Evolutionary conservation across 2,329 filamentous ascomycete species (phyloP), one percentile per base, ranked within the genome.

Genomic region (Nigrospora osmanthi): DNA sequence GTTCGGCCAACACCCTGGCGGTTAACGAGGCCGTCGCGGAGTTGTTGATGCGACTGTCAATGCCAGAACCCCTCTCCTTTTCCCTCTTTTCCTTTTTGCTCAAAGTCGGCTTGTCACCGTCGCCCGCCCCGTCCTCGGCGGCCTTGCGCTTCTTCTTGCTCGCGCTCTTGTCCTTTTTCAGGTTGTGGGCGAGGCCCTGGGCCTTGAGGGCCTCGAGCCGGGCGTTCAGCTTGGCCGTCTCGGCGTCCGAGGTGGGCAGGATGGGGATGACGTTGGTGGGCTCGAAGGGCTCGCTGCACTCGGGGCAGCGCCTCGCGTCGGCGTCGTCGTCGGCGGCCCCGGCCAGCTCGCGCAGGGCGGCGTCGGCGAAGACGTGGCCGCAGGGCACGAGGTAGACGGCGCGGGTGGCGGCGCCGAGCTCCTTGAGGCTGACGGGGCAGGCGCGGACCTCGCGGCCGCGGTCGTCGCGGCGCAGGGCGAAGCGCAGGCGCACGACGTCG

Each of bases 381-480:
- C 93, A 98, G 0, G 93, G 93, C 5, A 97, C 87, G 3, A 98
- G 58, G 57, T 97, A 98, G 2, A 95, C 88, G 1, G 89, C 76
- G 64, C 85, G 91, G 14, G 84, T 82, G 6, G 75, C 74, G 0
- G 89, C 82, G 0, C 93, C 93, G 19, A 98, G 68, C 61, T 86
- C 83, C 61, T 94, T 95, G 56, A 86, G 80, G 2, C 90, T 95
- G 44, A 97, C 78, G 0, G 91, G 90, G 58, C 93, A 98, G 28
- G 88, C 78, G 77, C 84, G 90, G 46, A 73, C 76, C 56, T 83
- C 78, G 30, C 52, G 51, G 16, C 52, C 53, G 15, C 53, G 57
- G 52, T 71, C 74, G 31, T 62, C 64, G 4, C 70, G 68, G 35
- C 66, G 63, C 4, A 57, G 58, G 1, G 60, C 78, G 58, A 96